Conservation (phyloP, 2,329 filamentous ascomycete genomes). For the Fusarium burgessii region DNA sequence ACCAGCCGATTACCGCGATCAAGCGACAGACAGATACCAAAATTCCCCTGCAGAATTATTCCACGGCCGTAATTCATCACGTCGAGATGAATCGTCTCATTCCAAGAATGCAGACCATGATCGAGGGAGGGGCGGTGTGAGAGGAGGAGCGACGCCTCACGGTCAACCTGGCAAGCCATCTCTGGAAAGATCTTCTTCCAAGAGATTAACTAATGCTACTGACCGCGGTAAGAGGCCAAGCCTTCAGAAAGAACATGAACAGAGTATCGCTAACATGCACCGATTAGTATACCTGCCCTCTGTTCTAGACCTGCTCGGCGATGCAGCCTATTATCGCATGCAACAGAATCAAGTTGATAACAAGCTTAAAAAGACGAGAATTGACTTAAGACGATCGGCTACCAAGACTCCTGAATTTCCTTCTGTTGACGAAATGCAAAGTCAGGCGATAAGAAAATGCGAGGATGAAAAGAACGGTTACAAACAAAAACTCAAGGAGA, state of each 20-base stretch:
- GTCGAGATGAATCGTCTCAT: constrained; percentile 18
- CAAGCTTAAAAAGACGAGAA: constrained; percentile 25
- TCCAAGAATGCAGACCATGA: constrained; percentile 7
- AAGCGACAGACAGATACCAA: constrained; percentile 17
- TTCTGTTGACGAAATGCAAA: constrained; percentile 35
- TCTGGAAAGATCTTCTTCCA: constrained; percentile 6
- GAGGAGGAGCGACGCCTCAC: constrained; percentile 3
- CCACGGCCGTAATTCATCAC: constrained; percentile 16
- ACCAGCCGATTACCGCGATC: constrained; percentile 24
- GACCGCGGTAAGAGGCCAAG: constrained; percentile 34
- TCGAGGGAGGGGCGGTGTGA: constrained; percentile 7
- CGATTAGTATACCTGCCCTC: constrained; percentile 15
- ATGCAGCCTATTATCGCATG: constrained; percentile 38
- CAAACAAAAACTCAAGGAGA: constrained; percentile 9
- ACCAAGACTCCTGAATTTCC: constrained; percentile 40
- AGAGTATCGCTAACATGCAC: constrained; percentile 6
- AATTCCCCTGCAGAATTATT: constrained; percentile 9
- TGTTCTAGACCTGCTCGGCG: constrained; percentile 39
- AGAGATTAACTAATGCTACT: constrained; percentile 7
- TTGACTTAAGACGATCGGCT: constrained; percentile 29
- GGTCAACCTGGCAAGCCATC: constrained; percentile 1
- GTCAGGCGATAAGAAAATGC: constrained; percentile 23
- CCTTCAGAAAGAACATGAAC: not conserved
- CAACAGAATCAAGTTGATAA: constrained; percentile 33
- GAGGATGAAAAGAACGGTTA: constrained; percentile 15